A percentile compares a stretch with the other conserved stretches of the same genome.
These are phyloP conservation scores for Bruguiera sexangula DNA, from an alignment of 345 rosid genomes.

Conservation along the genomic window DNA sequence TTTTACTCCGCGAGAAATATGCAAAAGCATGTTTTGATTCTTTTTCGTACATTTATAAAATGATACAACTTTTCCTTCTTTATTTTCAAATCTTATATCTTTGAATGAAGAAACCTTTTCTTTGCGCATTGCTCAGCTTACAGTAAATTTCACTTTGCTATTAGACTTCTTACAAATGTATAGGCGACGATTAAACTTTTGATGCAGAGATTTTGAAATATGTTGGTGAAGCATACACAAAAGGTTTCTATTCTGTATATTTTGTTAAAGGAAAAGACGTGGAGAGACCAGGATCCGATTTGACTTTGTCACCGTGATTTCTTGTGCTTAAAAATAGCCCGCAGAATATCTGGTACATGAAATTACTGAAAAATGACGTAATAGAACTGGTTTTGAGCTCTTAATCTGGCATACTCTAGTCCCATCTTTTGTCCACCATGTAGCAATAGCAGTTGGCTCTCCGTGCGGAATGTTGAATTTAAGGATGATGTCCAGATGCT, in stretches of 20 bases:
- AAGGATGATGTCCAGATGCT: conserved; percentile 73
- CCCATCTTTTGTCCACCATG: conserved; percentile 12
- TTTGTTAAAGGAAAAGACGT: conserved; percentile 72
- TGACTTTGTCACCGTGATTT: conserved; percentile 81
- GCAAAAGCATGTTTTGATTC: neutral
- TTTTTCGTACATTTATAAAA: neutral
- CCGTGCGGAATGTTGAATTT: conserved; percentile 78
- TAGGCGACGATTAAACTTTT: conserved; percentile 52
- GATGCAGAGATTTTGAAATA: conserved; percentile 83
- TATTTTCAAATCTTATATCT: neutral
- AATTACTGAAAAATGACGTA: conserved; percentile 8
- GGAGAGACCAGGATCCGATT: conserved; percentile 78
- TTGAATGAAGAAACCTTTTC: too few relatives aligned
- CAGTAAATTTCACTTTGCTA: too few relatives aligned
- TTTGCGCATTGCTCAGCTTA: too few relatives aligned
- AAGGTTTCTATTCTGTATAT: conserved; percentile 78
- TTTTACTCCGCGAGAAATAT: neutral
- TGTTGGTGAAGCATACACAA: conserved; percentile 85
- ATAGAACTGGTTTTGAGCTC: neutral
- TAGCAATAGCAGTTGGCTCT: conserved; percentile 96
- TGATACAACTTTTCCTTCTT: neutral
- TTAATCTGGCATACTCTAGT: neutral
- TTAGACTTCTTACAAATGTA: too few relatives aligned
- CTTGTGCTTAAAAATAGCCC: conserved; percentile 82
- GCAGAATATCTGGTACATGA: conserved; percentile 84